Evolutionary conservation across 208 protist genomes (phyloP).

Genomic region (Phytomonas sp.): DNA sequence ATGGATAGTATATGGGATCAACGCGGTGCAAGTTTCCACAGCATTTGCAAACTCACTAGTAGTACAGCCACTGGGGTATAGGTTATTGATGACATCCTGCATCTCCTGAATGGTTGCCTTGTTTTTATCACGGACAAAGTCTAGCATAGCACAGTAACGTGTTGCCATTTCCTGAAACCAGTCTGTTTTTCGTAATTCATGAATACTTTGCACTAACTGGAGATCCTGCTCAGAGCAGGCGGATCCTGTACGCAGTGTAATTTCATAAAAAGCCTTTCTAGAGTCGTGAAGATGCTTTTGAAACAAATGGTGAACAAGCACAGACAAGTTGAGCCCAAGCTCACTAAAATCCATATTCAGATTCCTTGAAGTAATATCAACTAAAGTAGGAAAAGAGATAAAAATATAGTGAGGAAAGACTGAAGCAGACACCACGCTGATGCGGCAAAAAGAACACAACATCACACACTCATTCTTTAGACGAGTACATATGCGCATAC

Average conservation of each 20-base stretch:
- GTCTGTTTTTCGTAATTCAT: conserved; percentile 1
- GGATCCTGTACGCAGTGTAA: background rate
- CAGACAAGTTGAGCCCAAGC: background rate
- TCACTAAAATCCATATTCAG: conserved; percentile 3
- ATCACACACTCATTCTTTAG: background rate
- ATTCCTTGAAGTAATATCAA: background rate
- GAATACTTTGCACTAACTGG: conserved; percentile 2
- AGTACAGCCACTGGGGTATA: conserved; percentile 66
- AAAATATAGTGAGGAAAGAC: background rate
- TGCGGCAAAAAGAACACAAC: background rate
- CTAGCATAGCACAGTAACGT: conserved; percentile 12
- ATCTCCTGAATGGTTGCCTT: conserved; percentile 28
- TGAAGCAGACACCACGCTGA: background rate
- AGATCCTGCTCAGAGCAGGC: background rate
- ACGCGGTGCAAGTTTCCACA: conserved; percentile 54
- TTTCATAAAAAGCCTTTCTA: background rate
- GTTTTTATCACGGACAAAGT: conserved; percentile 17
- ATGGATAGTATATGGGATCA: conserved; percentile 52
- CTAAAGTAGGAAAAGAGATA: background rate
- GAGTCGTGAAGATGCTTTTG: background rate
- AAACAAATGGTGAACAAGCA: background rate
- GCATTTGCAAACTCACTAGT: conserved; percentile 59
- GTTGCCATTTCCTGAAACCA: conserved; percentile 2
- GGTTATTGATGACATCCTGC: conserved; percentile 30
- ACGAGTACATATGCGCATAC: background rate